Conservation (phyloP, 495 filamentous ascomycete genomes). For the Talaromyces nanjingensis region DNA sequence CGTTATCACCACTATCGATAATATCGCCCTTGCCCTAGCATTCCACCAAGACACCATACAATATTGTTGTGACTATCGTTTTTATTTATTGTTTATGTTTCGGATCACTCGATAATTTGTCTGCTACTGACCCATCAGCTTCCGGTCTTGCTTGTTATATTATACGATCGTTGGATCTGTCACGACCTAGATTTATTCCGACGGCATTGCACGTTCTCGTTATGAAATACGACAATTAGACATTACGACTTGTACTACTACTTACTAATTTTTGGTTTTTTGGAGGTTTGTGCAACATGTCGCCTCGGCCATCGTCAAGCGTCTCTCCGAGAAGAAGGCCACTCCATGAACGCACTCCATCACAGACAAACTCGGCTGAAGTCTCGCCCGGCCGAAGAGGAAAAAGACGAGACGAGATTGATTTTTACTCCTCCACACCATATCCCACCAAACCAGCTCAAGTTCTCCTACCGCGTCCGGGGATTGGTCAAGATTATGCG, state of each 20-base stretch:
- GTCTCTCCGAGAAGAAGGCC: slow-evolving; percentile 36
- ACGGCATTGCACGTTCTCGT: slow-evolving; percentile 4
- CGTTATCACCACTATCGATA: slow-evolving; percentile 9
- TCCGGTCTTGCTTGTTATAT: neutral
- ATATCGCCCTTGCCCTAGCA: slow-evolving; percentile 8
- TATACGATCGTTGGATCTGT: slow-evolving; percentile 3
- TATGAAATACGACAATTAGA: neutral
- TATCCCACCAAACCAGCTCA: slow-evolving; percentile 49
- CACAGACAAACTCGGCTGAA: slow-evolving; percentile 41
- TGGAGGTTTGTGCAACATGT: neutral
- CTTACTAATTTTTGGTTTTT: slow-evolving; percentile 4
- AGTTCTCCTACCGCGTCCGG: slow-evolving; percentile 39
- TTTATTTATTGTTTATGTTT: slow-evolving; percentile 8
- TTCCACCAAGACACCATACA: neutral
- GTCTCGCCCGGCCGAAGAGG: slow-evolving; percentile 29
- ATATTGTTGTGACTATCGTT: neutral
- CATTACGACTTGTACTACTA: slow-evolving; percentile 1
- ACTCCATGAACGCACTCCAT: slow-evolving; percentile 46
- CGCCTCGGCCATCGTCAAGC: slow-evolving; percentile 20
- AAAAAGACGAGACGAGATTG: slow-evolving; percentile 28
- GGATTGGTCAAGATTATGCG: slow-evolving; percentile 32
- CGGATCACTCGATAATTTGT: neutral
- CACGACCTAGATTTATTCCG: slow-evolving; percentile 5
- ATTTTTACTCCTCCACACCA: slow-evolving; percentile 38
- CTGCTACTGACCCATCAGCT: neutral